Conservation (phyloP, 805 yeast genomes). For the Candida suzukii region DNA sequence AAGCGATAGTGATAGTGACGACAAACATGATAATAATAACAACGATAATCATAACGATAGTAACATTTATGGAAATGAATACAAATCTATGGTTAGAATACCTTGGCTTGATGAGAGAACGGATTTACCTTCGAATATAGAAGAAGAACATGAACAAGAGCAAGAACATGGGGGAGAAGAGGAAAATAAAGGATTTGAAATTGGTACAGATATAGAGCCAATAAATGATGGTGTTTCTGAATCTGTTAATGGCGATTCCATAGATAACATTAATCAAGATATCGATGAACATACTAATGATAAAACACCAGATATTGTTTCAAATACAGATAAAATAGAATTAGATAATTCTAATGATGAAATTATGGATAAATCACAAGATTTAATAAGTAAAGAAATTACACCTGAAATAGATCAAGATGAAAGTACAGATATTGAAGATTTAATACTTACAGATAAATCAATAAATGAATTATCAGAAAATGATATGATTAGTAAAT, state of each 20-base stretch:
- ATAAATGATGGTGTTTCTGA: no score
- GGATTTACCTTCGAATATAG: background rate
- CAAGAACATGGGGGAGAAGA: no score
- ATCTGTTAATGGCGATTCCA: no score
- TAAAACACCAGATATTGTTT: no score
- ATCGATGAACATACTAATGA: no score
- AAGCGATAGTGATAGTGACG: background rate
- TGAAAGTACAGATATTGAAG: background rate
- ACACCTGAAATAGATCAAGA: background rate
- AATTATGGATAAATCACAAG: no score
- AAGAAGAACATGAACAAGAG: background rate
- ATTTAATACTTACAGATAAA: background rate
- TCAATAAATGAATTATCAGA: background rate
- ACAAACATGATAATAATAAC: background rate
- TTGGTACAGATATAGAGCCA: no score
- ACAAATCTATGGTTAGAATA: background rate
- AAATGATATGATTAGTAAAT: background rate
- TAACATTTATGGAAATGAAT: background rate
- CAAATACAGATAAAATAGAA: no score
- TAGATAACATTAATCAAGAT: no score
- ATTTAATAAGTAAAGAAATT: no score
- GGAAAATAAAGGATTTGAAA: no score
- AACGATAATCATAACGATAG: background rate
- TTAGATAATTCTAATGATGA: no score
- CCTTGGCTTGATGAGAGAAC: background rate